A percentile compares a stretch with the other conserved stretches of the same genome.
Evolutionary conservation across 1,284 basidiomycete genomes (phyloP).

Genomic region (Marasmius tenuissimus): DNA sequence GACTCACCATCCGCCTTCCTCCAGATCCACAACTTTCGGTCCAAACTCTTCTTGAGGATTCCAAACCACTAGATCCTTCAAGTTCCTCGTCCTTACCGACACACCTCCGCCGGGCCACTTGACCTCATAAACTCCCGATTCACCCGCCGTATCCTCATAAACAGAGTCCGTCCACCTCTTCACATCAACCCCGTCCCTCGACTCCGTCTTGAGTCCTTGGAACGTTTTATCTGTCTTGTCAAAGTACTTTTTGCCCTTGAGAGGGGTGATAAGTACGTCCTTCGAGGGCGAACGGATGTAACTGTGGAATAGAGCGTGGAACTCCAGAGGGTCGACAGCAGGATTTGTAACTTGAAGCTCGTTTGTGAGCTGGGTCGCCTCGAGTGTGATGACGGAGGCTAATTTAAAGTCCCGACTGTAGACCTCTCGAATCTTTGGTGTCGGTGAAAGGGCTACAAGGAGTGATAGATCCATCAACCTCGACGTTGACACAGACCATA

Average conservation of each 20-base stretch:
- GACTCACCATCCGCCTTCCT: slow-evolving; percentile 78
- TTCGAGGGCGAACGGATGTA: slow-evolving; percentile 75
- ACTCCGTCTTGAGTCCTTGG: slow-evolving; percentile 63
- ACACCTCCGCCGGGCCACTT: slow-evolving; percentile 60
- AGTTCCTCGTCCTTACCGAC: slow-evolving; percentile 55
- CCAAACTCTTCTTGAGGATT: slow-evolving; percentile 77
- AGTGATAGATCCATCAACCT: neutral
- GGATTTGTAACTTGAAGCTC: slow-evolving; percentile 80
- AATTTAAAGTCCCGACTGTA: slow-evolving; percentile 71
- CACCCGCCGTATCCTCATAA: slow-evolving; percentile 55
- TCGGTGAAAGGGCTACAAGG: slow-evolving; percentile 58
- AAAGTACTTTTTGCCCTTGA: slow-evolving; percentile 63
- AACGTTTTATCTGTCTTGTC: slow-evolving; percentile 75
- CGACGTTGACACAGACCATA: neutral
- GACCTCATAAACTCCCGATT: slow-evolving; percentile 51
- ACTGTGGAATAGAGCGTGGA: slow-evolving; percentile 86
- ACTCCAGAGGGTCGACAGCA: slow-evolving; percentile 58
- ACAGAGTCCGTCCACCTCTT: slow-evolving; percentile 68
- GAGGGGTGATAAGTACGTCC: slow-evolving; percentile 55
- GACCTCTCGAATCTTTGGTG: slow-evolving; percentile 51
- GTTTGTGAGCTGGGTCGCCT: slow-evolving; percentile 72
- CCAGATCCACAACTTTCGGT: slow-evolving; percentile 80
- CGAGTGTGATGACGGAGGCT: slow-evolving; percentile 76
- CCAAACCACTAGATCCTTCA: slow-evolving; percentile 85
- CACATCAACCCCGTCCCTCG: slow-evolving; percentile 63